phyloP scores from a whole-genome alignment of 2,329 filamentous ascomycete species.

The Phialemonium atrogriseum region DNA sequence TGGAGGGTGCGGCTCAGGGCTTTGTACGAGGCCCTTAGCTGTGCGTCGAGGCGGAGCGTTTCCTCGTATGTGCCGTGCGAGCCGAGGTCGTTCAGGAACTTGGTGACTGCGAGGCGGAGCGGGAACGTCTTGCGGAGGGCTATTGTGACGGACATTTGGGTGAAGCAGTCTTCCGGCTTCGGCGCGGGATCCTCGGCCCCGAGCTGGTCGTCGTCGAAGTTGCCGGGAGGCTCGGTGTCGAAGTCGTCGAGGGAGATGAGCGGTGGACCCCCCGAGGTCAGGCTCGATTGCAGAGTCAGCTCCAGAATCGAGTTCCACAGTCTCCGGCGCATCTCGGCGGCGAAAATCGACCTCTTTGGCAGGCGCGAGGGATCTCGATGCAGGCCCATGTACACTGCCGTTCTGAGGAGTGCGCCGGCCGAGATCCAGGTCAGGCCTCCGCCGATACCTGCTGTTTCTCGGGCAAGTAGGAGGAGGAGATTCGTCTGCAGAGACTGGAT shows the following conservation, averaged over 20 bases:
- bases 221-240: slow-evolving; percentile 38
- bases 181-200: slow-evolving; percentile 19
- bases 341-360: slow-evolving; percentile 21
- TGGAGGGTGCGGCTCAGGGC: slow-evolving; percentile 25
- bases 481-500: slow-evolving; percentile 42
- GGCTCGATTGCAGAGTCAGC: slow-evolving; percentile 33
- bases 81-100: slow-evolving; percentile 13
- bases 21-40: slow-evolving; percentile 34
- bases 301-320: slow-evolving; percentile 47
- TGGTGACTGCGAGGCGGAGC: slow-evolving; percentile 26
- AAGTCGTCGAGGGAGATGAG: slow-evolving; percentile 36
- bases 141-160: slow-evolving; percentile 30
- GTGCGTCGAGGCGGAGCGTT: slow-evolving; percentile 32
- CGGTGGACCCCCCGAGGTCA: slow-evolving; percentile 36
- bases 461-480: slow-evolving; percentile 34
- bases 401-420: slow-evolving; percentile 33
- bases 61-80: slow-evolving; percentile 32
- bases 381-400: slow-evolving; percentile 40
- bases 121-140: slow-evolving; percentile 33
- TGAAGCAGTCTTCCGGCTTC: slow-evolving; percentile 26
- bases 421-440: slow-evolving; percentile 40
- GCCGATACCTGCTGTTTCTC: slow-evolving; percentile 26
- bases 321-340: slow-evolving; percentile 38
- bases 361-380: slow-evolving; percentile 38
- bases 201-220: slow-evolving; percentile 42